Evolutionary conservation across 495 filamentous ascomycete species (phyloP).

Genomic region (Neurospora sp.): DNA sequence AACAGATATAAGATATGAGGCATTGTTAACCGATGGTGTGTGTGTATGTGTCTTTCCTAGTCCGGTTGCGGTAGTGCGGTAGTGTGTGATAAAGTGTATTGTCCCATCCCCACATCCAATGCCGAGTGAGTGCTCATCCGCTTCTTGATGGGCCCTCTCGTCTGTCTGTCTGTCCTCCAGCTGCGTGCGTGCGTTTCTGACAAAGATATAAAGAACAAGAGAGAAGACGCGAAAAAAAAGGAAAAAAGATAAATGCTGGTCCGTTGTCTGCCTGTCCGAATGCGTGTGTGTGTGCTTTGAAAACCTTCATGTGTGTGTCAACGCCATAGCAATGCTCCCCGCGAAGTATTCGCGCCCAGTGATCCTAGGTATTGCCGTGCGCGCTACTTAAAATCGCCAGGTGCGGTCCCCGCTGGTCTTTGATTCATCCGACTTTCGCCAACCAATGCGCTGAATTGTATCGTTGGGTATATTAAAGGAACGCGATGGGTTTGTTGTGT

Average conservation of each 20-base stretch:
- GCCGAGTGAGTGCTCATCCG: neutral
- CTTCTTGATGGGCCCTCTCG: neutral
- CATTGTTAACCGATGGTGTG: neutral
- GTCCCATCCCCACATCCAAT: neutral
- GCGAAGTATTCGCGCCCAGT: neutral
- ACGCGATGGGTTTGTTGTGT: neutral
- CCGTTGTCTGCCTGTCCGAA: slow-evolving; percentile 5
- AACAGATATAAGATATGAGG: neutral
- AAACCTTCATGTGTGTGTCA: slow-evolving; percentile 9
- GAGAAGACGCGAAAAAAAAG: neutral
- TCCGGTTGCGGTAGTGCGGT: neutral
- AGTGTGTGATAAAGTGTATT: neutral
- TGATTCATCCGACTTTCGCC: neutral
- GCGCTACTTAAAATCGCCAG: neutral
- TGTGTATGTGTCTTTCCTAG: neutral
- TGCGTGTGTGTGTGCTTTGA: slow-evolving; percentile 1
- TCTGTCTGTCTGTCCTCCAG: neutral
- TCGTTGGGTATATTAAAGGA: neutral
- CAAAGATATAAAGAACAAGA: neutral
- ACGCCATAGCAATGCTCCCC: slow-evolving; percentile 21
- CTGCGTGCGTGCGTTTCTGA: neutral
- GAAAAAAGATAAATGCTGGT: neutral
- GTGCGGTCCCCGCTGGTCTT: neutral
- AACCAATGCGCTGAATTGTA: neutral
- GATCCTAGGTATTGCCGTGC: neutral